phyloP scores from a whole-genome alignment of 148 eudicot genomes.

The Silene conica region DNA sequence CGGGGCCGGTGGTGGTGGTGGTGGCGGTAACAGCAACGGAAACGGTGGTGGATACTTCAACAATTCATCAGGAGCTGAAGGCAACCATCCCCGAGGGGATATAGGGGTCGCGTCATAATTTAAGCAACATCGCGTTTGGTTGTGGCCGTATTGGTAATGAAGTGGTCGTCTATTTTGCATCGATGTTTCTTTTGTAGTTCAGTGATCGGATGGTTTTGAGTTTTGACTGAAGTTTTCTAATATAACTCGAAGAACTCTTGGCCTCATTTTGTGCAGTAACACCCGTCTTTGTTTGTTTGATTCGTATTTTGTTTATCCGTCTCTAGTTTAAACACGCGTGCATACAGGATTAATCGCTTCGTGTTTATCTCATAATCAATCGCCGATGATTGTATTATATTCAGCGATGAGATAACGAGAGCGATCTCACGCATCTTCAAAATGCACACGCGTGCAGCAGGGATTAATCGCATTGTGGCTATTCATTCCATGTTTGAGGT shows the following conservation, averaged over 20 bases:
- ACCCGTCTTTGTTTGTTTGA: not conserved
- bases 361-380: not conserved
- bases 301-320: not conserved
- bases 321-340: not conserved
- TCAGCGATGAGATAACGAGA: too few species aligned
- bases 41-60: slow-evolving; percentile 24
- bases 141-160: slow-evolving; percentile 19
- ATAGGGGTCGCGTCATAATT: slow-evolving; percentile 30
- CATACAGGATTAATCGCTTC: not conserved
- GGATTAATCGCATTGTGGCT: too few species aligned
- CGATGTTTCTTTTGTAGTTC: slow-evolving; percentile 17
- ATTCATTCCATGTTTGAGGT: too few species aligned
- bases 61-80: slow-evolving; percentile 38
- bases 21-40: slow-evolving; percentile 16
- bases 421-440: too few species aligned
- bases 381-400: not conserved
- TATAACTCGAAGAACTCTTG: slow-evolving; percentile 21
- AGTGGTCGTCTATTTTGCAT: slow-evolving; percentile 10
- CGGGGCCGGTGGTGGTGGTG: slow-evolving; percentile 8
- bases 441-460: too few species aligned
- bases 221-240: slow-evolving; percentile 16
- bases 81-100: slow-evolving; percentile 29
- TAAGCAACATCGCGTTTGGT: not conserved
- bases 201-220: slow-evolving; percentile 21
- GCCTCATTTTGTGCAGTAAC: slow-evolving; percentile 2